Evolutionary conservation across 2,329 filamentous ascomycete species (phyloP).

Genomic region (Xylariaceae sp.): DNA sequence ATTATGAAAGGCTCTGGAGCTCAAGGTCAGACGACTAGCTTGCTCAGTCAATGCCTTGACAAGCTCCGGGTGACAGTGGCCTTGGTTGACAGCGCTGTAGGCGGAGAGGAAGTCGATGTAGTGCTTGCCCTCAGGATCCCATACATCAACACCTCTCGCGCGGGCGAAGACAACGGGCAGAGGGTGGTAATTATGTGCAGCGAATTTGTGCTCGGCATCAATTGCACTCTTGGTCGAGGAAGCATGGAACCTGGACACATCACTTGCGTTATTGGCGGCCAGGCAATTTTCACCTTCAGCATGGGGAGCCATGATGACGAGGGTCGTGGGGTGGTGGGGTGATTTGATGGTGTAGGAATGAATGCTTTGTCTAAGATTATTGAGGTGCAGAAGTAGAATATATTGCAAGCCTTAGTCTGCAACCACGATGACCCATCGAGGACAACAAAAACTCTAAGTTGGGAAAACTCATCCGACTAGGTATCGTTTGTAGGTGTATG

Average conservation of each 20-base stretch:
- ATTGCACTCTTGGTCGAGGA: slow-evolving; percentile 78
- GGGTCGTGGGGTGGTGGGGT: slow-evolving; percentile 3
- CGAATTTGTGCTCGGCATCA: slow-evolving; percentile 74
- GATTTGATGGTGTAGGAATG: slow-evolving; percentile 1
- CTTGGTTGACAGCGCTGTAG: slow-evolving; percentile 97
- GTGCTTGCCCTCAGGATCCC: slow-evolving; percentile 93
- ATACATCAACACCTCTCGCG: slow-evolving; percentile 82
- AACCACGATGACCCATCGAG: too few species aligned
- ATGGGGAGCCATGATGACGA: slow-evolving; percentile 56
- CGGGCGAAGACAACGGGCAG: slow-evolving; percentile 89
- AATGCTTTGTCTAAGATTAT: neutral
- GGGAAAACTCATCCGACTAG: slow-evolving; percentile 10
- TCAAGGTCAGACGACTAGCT: slow-evolving; percentile 83
- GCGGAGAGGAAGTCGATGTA: slow-evolving; percentile 98
- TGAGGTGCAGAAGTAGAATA: too few species aligned
- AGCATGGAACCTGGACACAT: slow-evolving; percentile 61
- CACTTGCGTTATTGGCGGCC: slow-evolving; percentile 34
- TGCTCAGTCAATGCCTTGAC: slow-evolving; percentile 88
- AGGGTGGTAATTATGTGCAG: slow-evolving; percentile 98
- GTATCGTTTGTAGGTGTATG: neutral
- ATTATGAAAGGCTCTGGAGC: slow-evolving; percentile 95
- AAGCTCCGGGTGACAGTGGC: slow-evolving; percentile 95
- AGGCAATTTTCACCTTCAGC: slow-evolving; percentile 41
- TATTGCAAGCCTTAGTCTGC: too few species aligned
- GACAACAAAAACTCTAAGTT: too few species aligned